phyloP scores from a whole-genome alignment of 306 rosid genomes.

The Cajanus cajan region DNA sequence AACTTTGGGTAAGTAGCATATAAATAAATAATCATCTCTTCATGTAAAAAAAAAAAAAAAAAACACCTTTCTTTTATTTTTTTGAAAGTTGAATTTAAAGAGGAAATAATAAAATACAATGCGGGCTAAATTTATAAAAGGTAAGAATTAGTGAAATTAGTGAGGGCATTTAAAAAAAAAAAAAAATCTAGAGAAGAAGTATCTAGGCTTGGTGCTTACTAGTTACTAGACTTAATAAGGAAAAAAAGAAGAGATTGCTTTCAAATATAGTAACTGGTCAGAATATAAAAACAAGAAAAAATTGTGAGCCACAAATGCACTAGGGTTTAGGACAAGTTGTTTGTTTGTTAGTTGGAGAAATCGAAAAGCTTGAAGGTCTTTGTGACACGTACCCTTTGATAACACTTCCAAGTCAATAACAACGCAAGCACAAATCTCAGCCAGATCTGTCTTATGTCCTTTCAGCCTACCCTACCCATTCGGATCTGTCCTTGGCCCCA shows the following conservation, averaged over 20 bases:
- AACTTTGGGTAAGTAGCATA: too few species aligned
- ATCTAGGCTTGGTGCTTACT: conserved; percentile 14
- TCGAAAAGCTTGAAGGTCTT: not conserved
- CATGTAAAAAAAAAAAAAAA: too few species aligned
- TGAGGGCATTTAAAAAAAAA: too few species aligned
- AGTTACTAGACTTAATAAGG: not conserved
- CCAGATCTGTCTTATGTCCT: conserved; percentile 22
- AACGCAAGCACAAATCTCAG: not conserved
- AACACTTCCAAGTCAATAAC: conserved; percentile 21
- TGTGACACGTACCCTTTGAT: conserved; percentile 24
- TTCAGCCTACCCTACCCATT: not conserved
- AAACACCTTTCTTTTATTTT: too few species aligned
- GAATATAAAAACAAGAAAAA: not conserved
- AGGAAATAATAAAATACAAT: too few species aligned
- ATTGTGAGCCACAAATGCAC: conserved; percentile 36
- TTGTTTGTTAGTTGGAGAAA: conserved; percentile 29
- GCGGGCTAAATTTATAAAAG: not conserved
- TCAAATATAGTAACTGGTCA: not conserved
- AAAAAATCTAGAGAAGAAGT: conserved; percentile 14
- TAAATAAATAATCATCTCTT: too few species aligned
- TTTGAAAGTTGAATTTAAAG: too few species aligned
- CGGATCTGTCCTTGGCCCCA: not conserved
- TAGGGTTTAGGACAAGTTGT: conserved; percentile 22
- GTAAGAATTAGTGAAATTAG: not conserved
- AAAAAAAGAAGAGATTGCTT: conserved; percentile 10